Conservation (phyloP, 768 basidiomycete genomes). For the Brasilioporus rufonigricans region DNA sequence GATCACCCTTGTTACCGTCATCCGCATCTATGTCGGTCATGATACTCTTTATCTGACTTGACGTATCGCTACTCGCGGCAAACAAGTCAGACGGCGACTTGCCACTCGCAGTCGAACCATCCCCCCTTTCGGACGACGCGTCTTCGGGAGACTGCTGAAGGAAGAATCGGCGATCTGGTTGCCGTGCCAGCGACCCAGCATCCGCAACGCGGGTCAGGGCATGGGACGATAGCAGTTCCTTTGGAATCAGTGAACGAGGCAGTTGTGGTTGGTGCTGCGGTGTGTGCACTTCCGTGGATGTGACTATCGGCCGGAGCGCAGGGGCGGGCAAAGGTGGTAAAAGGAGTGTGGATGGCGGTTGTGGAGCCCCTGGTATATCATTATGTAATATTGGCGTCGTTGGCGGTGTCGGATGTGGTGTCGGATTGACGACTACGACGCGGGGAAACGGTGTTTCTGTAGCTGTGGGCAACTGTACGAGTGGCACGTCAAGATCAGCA, state of each 20-base stretch:
- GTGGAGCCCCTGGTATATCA: slow-evolving; percentile 19
- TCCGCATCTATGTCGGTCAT: slow-evolving; percentile 20
- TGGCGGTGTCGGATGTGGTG: slow-evolving; percentile 78
- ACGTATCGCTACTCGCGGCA: slow-evolving; percentile 36
- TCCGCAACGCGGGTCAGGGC: slow-evolving; percentile 13
- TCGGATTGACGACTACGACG: slow-evolving; percentile 71
- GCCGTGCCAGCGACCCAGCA: slow-evolving; percentile 32
- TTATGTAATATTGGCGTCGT: slow-evolving; percentile 52
- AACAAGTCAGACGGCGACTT: slow-evolving; percentile 34
- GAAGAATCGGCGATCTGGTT: slow-evolving; percentile 44
- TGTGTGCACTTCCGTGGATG: neutral
- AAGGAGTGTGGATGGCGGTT: slow-evolving; percentile 26
- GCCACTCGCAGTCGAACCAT: slow-evolving; percentile 31
- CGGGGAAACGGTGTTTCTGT: slow-evolving; percentile 42
- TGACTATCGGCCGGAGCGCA: slow-evolving; percentile 5
- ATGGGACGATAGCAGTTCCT: slow-evolving; percentile 2
- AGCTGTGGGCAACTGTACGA: slow-evolving; percentile 28
- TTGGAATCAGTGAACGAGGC: slow-evolving; percentile 9
- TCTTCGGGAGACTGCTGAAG: slow-evolving; percentile 43
- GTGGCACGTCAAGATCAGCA: slow-evolving; percentile 19
- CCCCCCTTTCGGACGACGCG: slow-evolving; percentile 36
- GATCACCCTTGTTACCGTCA: slow-evolving; percentile 17
- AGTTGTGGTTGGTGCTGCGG: slow-evolving; percentile 19
- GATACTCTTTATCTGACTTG: slow-evolving; percentile 27
- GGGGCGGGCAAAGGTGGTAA: slow-evolving; percentile 32